Percentiles rank a stretch among this genome's conserved stretches.
These are phyloP conservation scores for Ophiostoma montium DNA, from an alignment of 2,329 filamentous ascomycete genomes.

Conservation along the genomic window DNA sequence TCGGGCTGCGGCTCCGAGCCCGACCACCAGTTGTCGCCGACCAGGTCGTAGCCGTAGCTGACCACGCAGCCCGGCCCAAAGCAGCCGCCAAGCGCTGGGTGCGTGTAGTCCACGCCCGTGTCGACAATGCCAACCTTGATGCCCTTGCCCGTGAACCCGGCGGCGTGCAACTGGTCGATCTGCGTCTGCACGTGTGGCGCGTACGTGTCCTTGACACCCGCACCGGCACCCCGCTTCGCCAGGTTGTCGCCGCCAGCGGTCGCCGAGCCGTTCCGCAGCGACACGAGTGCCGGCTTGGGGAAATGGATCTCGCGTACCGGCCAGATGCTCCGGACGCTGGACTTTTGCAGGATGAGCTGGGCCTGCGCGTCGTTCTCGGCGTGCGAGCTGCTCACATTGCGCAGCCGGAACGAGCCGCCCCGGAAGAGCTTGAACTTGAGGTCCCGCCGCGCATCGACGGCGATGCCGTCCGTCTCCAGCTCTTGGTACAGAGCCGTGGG, in stretches of 20 bases:
- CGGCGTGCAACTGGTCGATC: slow-evolving; percentile 35
- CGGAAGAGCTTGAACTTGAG: slow-evolving; percentile 38
- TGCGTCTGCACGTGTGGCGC: slow-evolving; percentile 42
- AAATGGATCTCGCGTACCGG: slow-evolving; percentile 31
- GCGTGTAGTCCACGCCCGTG: slow-evolving; percentile 22
- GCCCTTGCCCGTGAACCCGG: slow-evolving; percentile 34
- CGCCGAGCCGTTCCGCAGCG: slow-evolving; percentile 17
- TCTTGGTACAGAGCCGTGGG: slow-evolving; percentile 23
- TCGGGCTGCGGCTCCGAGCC: slow-evolving; percentile 35
- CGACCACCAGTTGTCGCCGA: slow-evolving; percentile 3
- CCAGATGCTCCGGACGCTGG: slow-evolving; percentile 32
- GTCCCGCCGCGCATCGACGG: slow-evolving; percentile 28
- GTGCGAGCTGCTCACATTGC: slow-evolving; percentile 28
- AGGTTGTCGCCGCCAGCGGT: slow-evolving; percentile 17
- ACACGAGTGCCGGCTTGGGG: slow-evolving; percentile 30
- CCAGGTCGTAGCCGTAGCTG: slow-evolving; percentile 12
- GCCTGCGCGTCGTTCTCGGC: slow-evolving; percentile 24
- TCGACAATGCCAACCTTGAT: slow-evolving; percentile 40
- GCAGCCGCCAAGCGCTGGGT: slow-evolving; percentile 23
- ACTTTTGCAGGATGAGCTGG: slow-evolving; percentile 27
- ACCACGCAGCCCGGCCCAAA: slow-evolving; percentile 13
- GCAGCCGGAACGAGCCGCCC: slow-evolving; percentile 37
- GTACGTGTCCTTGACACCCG: slow-evolving; percentile 25
- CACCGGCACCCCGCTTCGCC: slow-evolving; percentile 15
- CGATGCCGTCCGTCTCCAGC: slow-evolving; percentile 16